Evolutionary conservation across 1,139 yeast species (phyloP), one percentile per base, ranked within the genome.

Genomic region (Geotrichum armillariae): DNA sequence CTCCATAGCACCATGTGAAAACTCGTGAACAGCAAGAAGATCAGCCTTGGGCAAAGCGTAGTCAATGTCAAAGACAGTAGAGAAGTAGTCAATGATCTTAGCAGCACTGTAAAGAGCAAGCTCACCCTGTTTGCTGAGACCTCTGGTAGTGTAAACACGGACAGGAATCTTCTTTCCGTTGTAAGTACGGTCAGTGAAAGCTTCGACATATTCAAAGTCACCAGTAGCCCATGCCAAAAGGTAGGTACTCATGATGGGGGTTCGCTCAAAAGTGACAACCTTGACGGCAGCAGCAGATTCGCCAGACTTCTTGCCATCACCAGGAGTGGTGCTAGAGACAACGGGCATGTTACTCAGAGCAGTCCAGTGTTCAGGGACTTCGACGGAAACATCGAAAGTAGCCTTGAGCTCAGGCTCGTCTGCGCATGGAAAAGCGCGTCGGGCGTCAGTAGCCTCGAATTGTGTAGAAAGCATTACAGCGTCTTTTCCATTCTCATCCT

Each of bases 361-460:
- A 43, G 84, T 83, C 67, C 82, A 75, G 27, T 76, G 68, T 52
- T 75, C 72, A 49, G 80, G 78, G 36, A 89, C 79, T 47, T 83
- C 75, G 58, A 89, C 74, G 23, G 82, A 70, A 52, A 89, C 75
- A 54, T 82, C 82, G 65, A 87, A 89, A 42, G 83, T 78, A n/a
- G 96, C 93, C 72, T 89, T 89, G 55, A 83, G 76, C 50, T 83
- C 80, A 8, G 96, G 96, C 66, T 89, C 96, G 68, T 89, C 96
- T 60, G 84, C 82, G 65, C 93, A 87, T 17, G 96, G 96, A 74
- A 89, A 88, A 3, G 96, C 95, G 58, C 90, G 77, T 61, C 96
- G 80, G 57, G 95, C 91, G 65, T 87, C 95, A 14, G 95, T 85
- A 22, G 95, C 84, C 69, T 89, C 96, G 74, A 89, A 85, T 69